These are phyloP conservation scores for Agrostemma githago DNA, from an alignment of 148 eudicot genomes.

Conservation along the genomic window DNA sequence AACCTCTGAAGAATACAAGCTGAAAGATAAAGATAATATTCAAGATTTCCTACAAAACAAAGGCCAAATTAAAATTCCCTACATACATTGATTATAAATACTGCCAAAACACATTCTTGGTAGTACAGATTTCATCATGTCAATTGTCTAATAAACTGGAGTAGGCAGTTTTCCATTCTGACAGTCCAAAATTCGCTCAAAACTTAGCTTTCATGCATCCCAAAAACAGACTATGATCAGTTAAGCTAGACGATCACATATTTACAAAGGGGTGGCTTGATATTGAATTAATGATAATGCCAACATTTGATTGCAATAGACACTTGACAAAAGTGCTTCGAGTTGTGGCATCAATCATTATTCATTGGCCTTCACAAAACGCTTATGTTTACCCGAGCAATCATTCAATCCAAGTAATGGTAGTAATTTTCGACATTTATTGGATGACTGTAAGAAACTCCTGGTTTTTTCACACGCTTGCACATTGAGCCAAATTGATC, in stretches of 20 bases:
- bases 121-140: background rate
- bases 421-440: constrained; percentile 19
- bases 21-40: background rate
- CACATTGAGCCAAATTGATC: background rate
- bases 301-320: too few relatives aligned
- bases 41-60: background rate
- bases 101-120: background rate
- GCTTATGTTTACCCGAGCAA: too few relatives aligned
- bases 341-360: too few relatives aligned
- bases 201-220: background rate
- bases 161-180: background rate
- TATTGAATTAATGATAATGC: too few relatives aligned
- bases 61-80: too few relatives aligned
- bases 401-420: background rate
- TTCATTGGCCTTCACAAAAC: too few relatives aligned
- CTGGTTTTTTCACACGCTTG: background rate
- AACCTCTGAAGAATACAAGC: background rate
- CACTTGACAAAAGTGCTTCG: too few relatives aligned
- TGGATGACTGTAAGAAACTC: constrained; percentile 11
- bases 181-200: background rate
- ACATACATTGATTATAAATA: background rate
- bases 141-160: background rate
- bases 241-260: background rate
- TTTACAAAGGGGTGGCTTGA: too few relatives aligned
- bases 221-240: background rate